Evolutionary conservation across 1,284 basidiomycete species (phyloP).

Genomic region (Ceratobasidium sp.): DNA sequence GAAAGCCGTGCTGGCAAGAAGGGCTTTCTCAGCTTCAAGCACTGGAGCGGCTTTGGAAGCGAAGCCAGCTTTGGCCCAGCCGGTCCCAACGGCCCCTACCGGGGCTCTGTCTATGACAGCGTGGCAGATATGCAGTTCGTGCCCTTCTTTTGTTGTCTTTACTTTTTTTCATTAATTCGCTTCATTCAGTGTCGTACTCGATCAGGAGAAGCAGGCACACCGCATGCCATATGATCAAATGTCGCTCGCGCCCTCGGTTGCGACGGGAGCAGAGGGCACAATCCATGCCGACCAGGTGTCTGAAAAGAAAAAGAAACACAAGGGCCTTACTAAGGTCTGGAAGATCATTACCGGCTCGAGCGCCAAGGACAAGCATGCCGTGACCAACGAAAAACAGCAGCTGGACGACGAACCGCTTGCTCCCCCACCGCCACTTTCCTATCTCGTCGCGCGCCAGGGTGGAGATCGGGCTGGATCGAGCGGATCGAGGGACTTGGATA

Average conservation of each 20-base stretch:
- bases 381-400: conserved; percentile 14
- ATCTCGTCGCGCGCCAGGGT: conserved; percentile 72
- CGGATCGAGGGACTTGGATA: conserved; percentile 33
- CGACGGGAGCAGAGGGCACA: conserved; percentile 30
- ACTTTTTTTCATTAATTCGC: conserved; percentile 30
- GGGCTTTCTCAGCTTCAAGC: conserved; percentile 83
- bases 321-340: conserved; percentile 83
- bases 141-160: conserved; percentile 28
- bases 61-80: conserved; percentile 78
- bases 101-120: conserved; percentile 49
- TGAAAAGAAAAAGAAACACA: conserved; percentile 61
- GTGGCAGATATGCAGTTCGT: conserved; percentile 96
- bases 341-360: conserved; percentile 60
- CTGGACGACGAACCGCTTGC: conserved; percentile 60
- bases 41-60: conserved; percentile 76
- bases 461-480: conserved; percentile 48
- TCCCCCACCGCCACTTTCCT: conserved; percentile 84
- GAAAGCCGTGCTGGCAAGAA: conserved; percentile 46
- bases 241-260: conserved; percentile 20
- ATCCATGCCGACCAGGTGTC: conserved; percentile 20
- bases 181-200: conserved; percentile 67
- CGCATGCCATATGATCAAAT: conserved; percentile 37
- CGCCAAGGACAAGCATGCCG: conserved; percentile 39
- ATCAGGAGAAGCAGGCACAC: conserved; percentile 61
- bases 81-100: conserved; percentile 50